Base-by-base conservation (phyloP, 768 basidiomycete genomes). In the Pluteus cervinus region DNA sequence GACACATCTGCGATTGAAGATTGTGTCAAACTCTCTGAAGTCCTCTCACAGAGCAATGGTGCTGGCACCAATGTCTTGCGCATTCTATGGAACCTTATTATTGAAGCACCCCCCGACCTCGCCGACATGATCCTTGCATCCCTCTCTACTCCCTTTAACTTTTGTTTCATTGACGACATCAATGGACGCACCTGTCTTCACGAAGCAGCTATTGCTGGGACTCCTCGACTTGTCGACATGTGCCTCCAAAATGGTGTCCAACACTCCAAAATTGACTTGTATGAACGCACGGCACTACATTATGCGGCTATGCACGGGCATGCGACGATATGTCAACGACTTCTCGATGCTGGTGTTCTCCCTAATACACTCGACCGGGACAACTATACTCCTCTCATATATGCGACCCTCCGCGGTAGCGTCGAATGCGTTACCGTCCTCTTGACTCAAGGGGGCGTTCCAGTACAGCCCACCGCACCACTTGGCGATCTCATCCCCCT, bases 271-370 rank as follows among this genome's bases (percentile, higher is more conserved):
- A 65, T 75, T 15, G 96, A 99, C 52, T 79, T 81, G 1, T 99
- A 98, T 59, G 92, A 90, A 21, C 86, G 96, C 3, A 85, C 88
- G 5, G 83, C 93, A 3, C 70, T 99, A 29, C 94, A 98, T 63
- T 99, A 99, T 61, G 90, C 91, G 11, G 85, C 89, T 15, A 91
- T 97, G 81, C 81, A 91, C 52, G 92, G 92, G 1, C 85, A 93
- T 54, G 69, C 79, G 6, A 59, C 56, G 16, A 75, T 94, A 40
- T 91, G 88, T 58, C 75, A 69, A 33, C 79, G 70, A 48, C 75
- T 99, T 24, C 62, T 99, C 42, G 71, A 81, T 42, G 79, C 77
- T 12, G 63, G 71, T 23, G 67, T 86, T 7, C 71, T 80, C 8
- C 73, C 85, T 1, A 73, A 80, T 45, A 69, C 77, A 12, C 69